phyloP scores from a whole-genome alignment of 768 basidiomycete species.

The Sporobolomyces roseus region DNA sequence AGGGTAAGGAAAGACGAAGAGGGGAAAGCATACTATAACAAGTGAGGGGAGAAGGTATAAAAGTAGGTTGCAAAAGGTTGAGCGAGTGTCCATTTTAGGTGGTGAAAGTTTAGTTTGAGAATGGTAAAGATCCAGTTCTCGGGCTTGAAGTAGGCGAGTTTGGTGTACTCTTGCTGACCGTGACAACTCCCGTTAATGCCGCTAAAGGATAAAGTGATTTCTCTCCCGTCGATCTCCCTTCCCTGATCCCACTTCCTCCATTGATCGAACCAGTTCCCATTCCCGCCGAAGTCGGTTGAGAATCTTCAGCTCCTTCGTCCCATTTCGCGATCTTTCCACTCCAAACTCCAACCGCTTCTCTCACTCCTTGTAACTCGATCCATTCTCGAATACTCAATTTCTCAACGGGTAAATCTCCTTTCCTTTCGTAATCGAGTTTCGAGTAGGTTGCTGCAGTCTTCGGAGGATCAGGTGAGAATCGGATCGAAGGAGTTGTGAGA shows the following conservation, averaged over 20 bases:
- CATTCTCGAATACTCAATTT: constrained; percentile 38
- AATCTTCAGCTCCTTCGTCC: constrained; percentile 9
- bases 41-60: too few relatives aligned
- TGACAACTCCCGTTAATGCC: constrained; percentile 29
- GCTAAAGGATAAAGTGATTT: constrained; percentile 13
- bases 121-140: too few relatives aligned
- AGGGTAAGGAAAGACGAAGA: too few relatives aligned
- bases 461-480: constrained; percentile 27
- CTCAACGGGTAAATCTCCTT: constrained; percentile 36
- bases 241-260: too few relatives aligned
- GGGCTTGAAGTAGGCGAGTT: constrained; percentile 17
- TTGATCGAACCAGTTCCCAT: too few relatives aligned
- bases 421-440: constrained; percentile 17
- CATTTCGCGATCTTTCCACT: constrained; percentile 32
- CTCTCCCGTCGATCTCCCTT: not conserved
- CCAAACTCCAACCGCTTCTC: constrained; percentile 38
- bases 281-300: too few relatives aligned
- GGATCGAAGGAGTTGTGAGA: constrained; percentile 11
- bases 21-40: too few relatives aligned
- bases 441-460: constrained; percentile 22
- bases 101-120: not conserved
- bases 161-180: constrained; percentile 26
- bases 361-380: constrained; percentile 38
- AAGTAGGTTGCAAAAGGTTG: too few relatives aligned
- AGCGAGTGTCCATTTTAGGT: not conserved